These are phyloP conservation scores for Elongisporangium anandrum DNA, from an alignment of 352 stramenopile species.

Conservation along the genomic window DNA sequence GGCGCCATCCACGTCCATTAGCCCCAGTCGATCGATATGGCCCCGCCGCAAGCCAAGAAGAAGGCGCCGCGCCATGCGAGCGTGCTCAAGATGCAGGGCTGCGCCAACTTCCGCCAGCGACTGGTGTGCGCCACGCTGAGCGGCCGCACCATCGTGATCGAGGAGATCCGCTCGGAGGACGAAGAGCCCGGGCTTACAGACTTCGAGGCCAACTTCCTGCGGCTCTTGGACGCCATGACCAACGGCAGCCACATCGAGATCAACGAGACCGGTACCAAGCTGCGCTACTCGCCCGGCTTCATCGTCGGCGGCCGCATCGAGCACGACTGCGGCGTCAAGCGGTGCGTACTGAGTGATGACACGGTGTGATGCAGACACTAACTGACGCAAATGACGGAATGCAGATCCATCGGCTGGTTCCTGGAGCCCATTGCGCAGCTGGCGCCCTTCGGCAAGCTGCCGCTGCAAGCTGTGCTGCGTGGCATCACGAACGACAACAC, in stretches of 20 bases:
- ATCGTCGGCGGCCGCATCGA: slow-evolving; percentile 93
- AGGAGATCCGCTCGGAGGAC: slow-evolving; percentile 94
- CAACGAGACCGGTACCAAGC: slow-evolving; percentile 98
- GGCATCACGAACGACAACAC: slow-evolving; percentile 95
- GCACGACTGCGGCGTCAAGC: slow-evolving; percentile 92
- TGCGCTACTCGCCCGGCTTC: slow-evolving; percentile 96
- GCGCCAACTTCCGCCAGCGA: slow-evolving; percentile 93
- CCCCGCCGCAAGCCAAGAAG: slow-evolving; percentile 14
- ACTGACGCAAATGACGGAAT: not conserved
- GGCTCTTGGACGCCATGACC: slow-evolving; percentile 95
- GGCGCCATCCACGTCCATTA: not conserved
- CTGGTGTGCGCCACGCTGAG: slow-evolving; percentile 92
- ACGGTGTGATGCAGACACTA: not conserved
- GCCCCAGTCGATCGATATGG: slow-evolving; percentile 4
- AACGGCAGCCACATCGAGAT: slow-evolving; percentile 98
- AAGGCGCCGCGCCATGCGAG: slow-evolving; percentile 33
- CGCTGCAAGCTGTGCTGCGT: slow-evolving; percentile 90
- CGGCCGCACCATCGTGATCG: slow-evolving; percentile 90
- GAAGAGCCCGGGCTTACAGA: slow-evolving; percentile 93
- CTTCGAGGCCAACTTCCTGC: slow-evolving; percentile 97
- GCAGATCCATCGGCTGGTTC: slow-evolving; percentile 96
- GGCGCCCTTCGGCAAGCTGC: slow-evolving; percentile 96
- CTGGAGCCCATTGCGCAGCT: slow-evolving; percentile 97
- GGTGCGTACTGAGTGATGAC: slow-evolving; percentile 12
- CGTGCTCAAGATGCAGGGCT: slow-evolving; percentile 65